These are phyloP conservation scores for Mycena vitilis DNA, from an alignment of 768 basidiomycete genomes.

Conservation along the genomic window DNA sequence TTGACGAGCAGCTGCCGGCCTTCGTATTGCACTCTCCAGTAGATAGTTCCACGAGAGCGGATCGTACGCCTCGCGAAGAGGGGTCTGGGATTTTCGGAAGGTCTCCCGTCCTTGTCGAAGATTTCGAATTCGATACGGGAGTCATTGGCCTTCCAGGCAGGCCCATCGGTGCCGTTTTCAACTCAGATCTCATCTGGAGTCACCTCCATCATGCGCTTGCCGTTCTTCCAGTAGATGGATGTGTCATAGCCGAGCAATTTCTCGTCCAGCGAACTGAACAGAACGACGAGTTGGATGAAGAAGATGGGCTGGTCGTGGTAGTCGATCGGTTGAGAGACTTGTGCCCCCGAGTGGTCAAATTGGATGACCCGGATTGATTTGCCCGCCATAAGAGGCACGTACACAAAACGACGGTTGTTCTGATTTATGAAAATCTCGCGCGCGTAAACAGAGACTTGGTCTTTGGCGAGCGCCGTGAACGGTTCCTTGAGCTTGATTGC, in stretches of 20 bases:
- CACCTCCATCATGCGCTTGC: slow-evolving; percentile 23
- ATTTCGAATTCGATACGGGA: background rate
- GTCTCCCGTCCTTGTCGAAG: background rate
- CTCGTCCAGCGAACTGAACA: slow-evolving; percentile 35
- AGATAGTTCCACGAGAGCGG: slow-evolving; percentile 38
- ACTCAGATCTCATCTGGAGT: background rate
- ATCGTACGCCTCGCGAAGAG: slow-evolving; percentile 35
- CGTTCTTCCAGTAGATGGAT: slow-evolving; percentile 36
- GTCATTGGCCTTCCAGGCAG: background rate
- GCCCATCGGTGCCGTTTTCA: background rate
- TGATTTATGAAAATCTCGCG: slow-evolving; percentile 38
- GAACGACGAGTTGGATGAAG: slow-evolving; percentile 40
- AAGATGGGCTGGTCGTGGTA: slow-evolving; percentile 32
- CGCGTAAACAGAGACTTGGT: slow-evolving; percentile 37
- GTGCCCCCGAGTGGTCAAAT: slow-evolving; percentile 39
- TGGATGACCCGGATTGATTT: slow-evolving; percentile 21
- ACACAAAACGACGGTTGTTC: slow-evolving; percentile 37
- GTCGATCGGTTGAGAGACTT: slow-evolving; percentile 29
- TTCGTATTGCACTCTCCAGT: slow-evolving; percentile 34
- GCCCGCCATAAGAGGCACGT: slow-evolving; percentile 34
- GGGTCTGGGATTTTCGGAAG: background rate
- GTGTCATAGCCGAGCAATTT: slow-evolving; percentile 39
- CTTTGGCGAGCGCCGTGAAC: background rate
- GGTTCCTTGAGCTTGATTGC: slow-evolving; percentile 27
- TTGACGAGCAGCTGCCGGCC: slow-evolving; percentile 33